These are phyloP conservation scores for Aspergillus kassunensis DNA, from an alignment of 495 filamentous ascomycete genomes.

Conservation along the genomic window DNA sequence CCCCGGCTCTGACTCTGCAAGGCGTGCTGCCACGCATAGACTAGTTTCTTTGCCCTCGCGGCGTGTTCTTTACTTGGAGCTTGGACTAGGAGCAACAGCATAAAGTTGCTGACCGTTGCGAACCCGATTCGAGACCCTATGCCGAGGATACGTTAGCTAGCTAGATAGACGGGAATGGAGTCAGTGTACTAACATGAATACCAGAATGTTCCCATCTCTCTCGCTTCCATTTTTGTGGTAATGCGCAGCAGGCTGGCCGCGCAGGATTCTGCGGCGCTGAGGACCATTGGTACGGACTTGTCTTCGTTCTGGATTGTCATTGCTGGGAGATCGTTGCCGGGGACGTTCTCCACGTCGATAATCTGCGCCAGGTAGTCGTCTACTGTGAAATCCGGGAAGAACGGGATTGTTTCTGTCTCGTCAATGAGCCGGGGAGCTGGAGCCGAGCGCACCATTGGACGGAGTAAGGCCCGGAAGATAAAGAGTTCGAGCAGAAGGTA, in stretches of 20 bases:
- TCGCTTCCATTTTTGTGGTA: conserved; percentile 24
- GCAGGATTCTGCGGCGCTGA: conserved; percentile 34
- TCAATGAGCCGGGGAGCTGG: conserved; percentile 34
- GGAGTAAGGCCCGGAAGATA: conserved; percentile 35
- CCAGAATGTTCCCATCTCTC: conserved; percentile 35
- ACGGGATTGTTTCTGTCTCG: conserved; percentile 18
- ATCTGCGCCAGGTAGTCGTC: conserved; percentile 16
- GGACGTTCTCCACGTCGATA: neutral
- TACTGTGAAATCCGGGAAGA: conserved; percentile 12
- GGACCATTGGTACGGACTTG: conserved; percentile 23
- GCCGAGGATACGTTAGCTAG: neutral
- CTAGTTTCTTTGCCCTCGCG: conserved; percentile 24
- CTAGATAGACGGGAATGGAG: neutral
- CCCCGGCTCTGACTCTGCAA: conserved; percentile 29
- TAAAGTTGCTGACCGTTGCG: conserved; percentile 35
- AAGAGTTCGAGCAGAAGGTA: conserved; percentile 34
- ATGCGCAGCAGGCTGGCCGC: conserved; percentile 32
- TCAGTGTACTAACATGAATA: conserved; percentile 29
- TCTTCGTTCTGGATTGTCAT: conserved; percentile 24
- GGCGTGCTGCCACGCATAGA: conserved; percentile 32
- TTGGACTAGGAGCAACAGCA: conserved; percentile 33
- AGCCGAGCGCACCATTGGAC: conserved; percentile 33
- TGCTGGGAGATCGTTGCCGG: conserved; percentile 21
- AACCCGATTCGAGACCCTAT: conserved; percentile 37
- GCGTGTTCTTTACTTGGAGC: conserved; percentile 31